These are phyloP conservation scores for Chrysoporthe austroafricana DNA, from an alignment of 2,329 filamentous ascomycete species.

Conservation along the genomic window DNA sequence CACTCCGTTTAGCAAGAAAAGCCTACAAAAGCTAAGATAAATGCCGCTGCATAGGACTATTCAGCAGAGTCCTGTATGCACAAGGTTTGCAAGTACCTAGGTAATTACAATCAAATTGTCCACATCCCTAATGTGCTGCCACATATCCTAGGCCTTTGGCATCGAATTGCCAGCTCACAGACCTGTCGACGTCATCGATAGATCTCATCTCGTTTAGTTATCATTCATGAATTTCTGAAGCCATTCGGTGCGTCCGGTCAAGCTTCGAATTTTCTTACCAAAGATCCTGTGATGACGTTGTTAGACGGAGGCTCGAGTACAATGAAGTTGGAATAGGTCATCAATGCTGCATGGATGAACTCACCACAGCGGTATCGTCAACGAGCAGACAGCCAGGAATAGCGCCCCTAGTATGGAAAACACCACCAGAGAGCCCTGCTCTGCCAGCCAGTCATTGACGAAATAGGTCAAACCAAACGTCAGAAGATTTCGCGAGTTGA, in stretches of 20 bases:
- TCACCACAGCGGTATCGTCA: constrained; percentile 52
- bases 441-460: constrained; percentile 45
- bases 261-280: constrained; percentile 50
- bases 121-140: neutral
- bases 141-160: neutral
- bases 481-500: constrained; percentile 52
- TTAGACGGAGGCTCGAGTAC: neutral
- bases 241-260: constrained; percentile 46
- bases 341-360: constrained; percentile 2
- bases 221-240: constrained; percentile 39
- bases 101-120: neutral
- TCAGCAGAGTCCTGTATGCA: neutral
- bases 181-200: constrained; percentile 27
- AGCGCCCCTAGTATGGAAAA: constrained; percentile 44
- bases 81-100: neutral
- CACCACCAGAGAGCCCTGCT: constrained; percentile 41
- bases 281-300: constrained; percentile 41
- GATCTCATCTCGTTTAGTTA: neutral
- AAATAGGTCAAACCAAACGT: constrained; percentile 52
- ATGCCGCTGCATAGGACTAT: neutral
- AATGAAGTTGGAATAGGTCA: neutral
- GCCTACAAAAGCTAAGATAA: neutral
- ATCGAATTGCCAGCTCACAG: neutral
- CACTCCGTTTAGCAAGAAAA: no score
- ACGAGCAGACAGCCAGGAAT: constrained; percentile 48